Percentiles rank a stretch among this genome's conserved stretches.
phyloP scores from a whole-genome alignment of 805 yeast species.

The Suhomyces emberorum region DNA sequence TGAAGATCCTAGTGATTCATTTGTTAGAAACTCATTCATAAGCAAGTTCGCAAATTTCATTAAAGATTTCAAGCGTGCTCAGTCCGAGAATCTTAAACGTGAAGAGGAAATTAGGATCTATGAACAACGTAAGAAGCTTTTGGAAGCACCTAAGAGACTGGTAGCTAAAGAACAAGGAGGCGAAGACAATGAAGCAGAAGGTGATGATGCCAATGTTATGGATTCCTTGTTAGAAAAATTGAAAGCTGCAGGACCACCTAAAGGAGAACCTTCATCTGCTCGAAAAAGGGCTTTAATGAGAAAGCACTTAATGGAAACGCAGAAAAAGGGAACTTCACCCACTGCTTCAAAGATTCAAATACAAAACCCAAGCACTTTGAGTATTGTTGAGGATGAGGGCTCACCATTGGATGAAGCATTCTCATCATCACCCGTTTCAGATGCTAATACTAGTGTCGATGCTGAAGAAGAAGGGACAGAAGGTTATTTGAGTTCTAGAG shows the following conservation, averaged over 20 bases:
- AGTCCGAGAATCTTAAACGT: slow-evolving; percentile 57
- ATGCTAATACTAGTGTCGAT: slow-evolving; percentile 1
- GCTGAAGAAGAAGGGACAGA: slow-evolving; percentile 13
- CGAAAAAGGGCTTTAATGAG: slow-evolving; percentile 76
- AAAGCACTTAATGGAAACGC: slow-evolving; percentile 49
- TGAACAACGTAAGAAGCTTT: slow-evolving; percentile 68
- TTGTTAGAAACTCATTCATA: slow-evolving; percentile 58
- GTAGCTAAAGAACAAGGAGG: slow-evolving; percentile 6
- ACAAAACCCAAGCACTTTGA: background rate
- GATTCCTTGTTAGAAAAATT: slow-evolving; percentile 83
- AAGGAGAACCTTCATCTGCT: slow-evolving; percentile 76
- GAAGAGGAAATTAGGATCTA: slow-evolving; percentile 70
- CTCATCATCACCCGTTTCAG: slow-evolving; percentile 1
- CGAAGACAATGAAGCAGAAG: slow-evolving; percentile 31
- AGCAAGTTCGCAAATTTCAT: slow-evolving; percentile 59
- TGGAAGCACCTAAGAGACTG: slow-evolving; percentile 45
- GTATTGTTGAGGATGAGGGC: slow-evolving; percentile 10
- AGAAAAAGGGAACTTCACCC: slow-evolving; percentile 13
- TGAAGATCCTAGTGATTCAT: slow-evolving; percentile 57
- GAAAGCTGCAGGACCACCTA: slow-evolving; percentile 78
- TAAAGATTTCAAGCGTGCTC: slow-evolving; percentile 60
- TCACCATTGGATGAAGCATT: slow-evolving; percentile 12
- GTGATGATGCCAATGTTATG: slow-evolving; percentile 59
- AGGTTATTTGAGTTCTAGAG: slow-evolving; percentile 54
- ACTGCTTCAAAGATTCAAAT: slow-evolving; percentile 2